Conservation (phyloP, 345 rosid species). For the Raphanus raphanistrum region DNA sequence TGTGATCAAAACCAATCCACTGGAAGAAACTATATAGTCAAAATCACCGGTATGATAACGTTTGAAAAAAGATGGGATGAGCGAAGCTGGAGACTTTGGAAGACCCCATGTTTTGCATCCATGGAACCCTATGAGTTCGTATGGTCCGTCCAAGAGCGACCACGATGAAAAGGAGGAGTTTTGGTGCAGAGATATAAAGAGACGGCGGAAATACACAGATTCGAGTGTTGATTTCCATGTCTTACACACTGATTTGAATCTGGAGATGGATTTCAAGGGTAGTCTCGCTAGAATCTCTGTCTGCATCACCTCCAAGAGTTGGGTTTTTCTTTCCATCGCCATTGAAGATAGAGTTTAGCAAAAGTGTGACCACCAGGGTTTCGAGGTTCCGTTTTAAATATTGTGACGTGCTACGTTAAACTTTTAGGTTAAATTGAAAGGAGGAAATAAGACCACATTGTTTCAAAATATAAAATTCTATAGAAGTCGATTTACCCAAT, state of each 20-base stretch:
- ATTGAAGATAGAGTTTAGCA: too few relatives aligned
- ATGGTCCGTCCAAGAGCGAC: background rate
- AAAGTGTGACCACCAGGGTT: too few relatives aligned
- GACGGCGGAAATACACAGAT: background rate
- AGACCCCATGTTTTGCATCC: background rate
- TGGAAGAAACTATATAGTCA: background rate
- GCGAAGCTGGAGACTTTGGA: background rate
- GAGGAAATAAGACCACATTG: too few relatives aligned
- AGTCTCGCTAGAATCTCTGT: too few relatives aligned
- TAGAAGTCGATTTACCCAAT: too few relatives aligned
- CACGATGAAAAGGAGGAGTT: background rate
- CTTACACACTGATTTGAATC: background rate
- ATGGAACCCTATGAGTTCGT: background rate
- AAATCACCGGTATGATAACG: background rate
- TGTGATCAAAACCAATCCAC: background rate
- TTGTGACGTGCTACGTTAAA: too few relatives aligned
- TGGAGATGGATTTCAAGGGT: background rate
- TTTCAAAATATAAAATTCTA: too few relatives aligned
- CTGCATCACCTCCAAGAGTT: too few relatives aligned
- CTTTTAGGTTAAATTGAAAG: too few relatives aligned
- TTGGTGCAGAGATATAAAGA: background rate
- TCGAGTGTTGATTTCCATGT: background rate
- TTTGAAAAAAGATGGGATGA: background rate
- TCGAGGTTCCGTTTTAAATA: too few relatives aligned
- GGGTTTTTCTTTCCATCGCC: too few relatives aligned